phyloP scores from a whole-genome alignment of 2,329 filamentous ascomycete species.

The Aspergillus calidoustus region DNA sequence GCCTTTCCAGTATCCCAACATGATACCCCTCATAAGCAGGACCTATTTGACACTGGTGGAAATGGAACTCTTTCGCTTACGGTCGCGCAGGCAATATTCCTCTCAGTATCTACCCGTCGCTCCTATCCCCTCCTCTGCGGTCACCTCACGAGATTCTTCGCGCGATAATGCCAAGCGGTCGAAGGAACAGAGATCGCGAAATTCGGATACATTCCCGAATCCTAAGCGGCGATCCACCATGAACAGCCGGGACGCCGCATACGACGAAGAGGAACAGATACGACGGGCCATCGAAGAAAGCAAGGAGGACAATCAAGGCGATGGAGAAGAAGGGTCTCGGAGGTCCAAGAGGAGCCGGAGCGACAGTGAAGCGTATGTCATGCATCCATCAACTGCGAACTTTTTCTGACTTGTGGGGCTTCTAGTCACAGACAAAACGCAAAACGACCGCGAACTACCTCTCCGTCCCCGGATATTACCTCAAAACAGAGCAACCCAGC shows the following conservation, averaged over 20 bases:
- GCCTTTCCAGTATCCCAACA: neutral
- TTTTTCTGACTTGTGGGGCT: slow-evolving; percentile 30
- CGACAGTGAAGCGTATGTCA: slow-evolving; percentile 86
- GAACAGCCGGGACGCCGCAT: slow-evolving; percentile 94
- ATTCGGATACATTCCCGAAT: slow-evolving; percentile 59
- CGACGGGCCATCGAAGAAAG: slow-evolving; percentile 92
- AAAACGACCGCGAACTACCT: slow-evolving; percentile 84
- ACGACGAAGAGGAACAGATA: slow-evolving; percentile 91
- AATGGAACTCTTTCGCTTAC: slow-evolving; percentile 36
- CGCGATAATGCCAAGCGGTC: slow-evolving; percentile 44
- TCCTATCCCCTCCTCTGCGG: slow-evolving; percentile 50
- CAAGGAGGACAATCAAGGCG: slow-evolving; percentile 73
- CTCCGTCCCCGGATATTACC: slow-evolving; percentile 68
- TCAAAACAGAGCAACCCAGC: slow-evolving; percentile 54
- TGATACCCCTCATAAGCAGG: neutral
- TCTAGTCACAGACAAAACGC: slow-evolving; percentile 69
- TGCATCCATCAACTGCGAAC: slow-evolving; percentile 21
- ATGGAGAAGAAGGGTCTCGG: slow-evolving; percentile 61
- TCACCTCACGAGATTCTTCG: slow-evolving; percentile 50
- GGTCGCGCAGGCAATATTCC: slow-evolving; percentile 59
- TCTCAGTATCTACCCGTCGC: slow-evolving; percentile 67
- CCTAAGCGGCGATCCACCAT: slow-evolving; percentile 92
- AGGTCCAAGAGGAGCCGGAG: slow-evolving; percentile 84
- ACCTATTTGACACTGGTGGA: neutral
- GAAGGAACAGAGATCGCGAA: slow-evolving; percentile 51